A percentile compares a stretch with the other conserved stretches of the same genome.
These are phyloP conservation scores for Spathaspora arborariae DNA, from an alignment of 805 yeast genomes.

Conservation along the genomic window DNA sequence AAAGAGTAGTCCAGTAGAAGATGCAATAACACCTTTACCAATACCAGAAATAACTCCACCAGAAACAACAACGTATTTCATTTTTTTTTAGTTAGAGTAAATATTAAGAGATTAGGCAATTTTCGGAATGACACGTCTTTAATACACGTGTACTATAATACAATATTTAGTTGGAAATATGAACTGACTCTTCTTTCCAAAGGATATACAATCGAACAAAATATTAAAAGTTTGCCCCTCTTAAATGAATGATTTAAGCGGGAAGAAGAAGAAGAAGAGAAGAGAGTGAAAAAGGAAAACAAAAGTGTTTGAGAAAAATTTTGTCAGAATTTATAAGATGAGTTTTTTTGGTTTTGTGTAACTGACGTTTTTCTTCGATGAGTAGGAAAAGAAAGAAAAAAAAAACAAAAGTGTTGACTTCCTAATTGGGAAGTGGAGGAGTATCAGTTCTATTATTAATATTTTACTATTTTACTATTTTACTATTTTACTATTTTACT, in stretches of 20 bases:
- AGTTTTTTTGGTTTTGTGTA: not conserved
- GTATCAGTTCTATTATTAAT: not conserved
- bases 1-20: conserved; percentile 91
- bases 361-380: conserved; percentile 2
- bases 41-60: conserved; percentile 99
- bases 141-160: conserved; percentile 2
- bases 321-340: not conserved
- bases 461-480: too few relatives aligned
- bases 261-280: conserved; percentile 36
- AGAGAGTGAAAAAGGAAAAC: conserved; percentile 9
- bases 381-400: conserved; percentile 1
- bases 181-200: too few relatives aligned
- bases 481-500: too few relatives aligned
- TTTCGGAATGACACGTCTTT: conserved; percentile 4
- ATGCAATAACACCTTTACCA: conserved; percentile 98
- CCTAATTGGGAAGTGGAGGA: conserved; percentile 13
- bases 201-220: too few relatives aligned
- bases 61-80: conserved; percentile 99
- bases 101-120: not conserved
- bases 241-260: conserved; percentile 42
- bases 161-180: not conserved
- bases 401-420: conserved; percentile 11
- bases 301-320: conserved; percentile 7
- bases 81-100: conserved; percentile 20
- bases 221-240: conserved; percentile 31